Conservation (phyloP, 192 early-diverging fungal genomes). For the Phlyctochytrium bullatum region DNA sequence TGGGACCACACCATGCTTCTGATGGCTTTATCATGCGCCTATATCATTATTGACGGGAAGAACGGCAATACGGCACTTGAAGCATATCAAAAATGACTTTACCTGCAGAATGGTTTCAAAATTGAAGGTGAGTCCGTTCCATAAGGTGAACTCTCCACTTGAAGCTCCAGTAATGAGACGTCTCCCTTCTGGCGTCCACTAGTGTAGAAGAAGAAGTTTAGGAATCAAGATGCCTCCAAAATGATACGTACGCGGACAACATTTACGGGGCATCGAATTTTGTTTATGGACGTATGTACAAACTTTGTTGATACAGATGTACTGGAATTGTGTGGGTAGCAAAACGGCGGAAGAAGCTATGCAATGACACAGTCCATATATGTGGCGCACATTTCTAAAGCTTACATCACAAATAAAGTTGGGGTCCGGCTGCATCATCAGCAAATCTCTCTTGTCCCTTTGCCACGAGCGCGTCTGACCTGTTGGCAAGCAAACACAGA, state of each 20-base stretch:
- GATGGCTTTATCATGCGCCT: slow-evolving; percentile 93
- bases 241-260: slow-evolving; percentile 68
- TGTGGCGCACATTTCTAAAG: too few species aligned
- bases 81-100: slow-evolving; percentile 8
- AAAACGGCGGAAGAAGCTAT: slow-evolving; percentile 71
- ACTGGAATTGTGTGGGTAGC: slow-evolving; percentile 63
- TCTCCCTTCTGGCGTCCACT: slow-evolving; percentile 97
- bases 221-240: background rate
- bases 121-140: slow-evolving; percentile 97
- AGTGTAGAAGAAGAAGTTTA: background rate
- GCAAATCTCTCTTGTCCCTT: slow-evolving; percentile 49
- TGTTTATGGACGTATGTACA: slow-evolving; percentile 92
- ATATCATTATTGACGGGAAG: slow-evolving; percentile 14
- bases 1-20: slow-evolving; percentile 96
- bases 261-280: slow-evolving; percentile 86
- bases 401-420: slow-evolving; percentile 75
- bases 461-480: slow-evolving; percentile 49
- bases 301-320: slow-evolving; percentile 82
- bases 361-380: too few species aligned
- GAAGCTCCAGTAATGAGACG: slow-evolving; percentile 91
- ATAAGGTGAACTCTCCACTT: slow-evolving; percentile 93
- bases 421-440: slow-evolving; percentile 64
- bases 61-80: slow-evolving; percentile 6
- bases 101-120: slow-evolving; percentile 95
- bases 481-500: background rate